These are phyloP conservation scores for Pseudomicrostroma phylloplanum DNA, from an alignment of 1,284 basidiomycete genomes.

Conservation along the genomic window DNA sequence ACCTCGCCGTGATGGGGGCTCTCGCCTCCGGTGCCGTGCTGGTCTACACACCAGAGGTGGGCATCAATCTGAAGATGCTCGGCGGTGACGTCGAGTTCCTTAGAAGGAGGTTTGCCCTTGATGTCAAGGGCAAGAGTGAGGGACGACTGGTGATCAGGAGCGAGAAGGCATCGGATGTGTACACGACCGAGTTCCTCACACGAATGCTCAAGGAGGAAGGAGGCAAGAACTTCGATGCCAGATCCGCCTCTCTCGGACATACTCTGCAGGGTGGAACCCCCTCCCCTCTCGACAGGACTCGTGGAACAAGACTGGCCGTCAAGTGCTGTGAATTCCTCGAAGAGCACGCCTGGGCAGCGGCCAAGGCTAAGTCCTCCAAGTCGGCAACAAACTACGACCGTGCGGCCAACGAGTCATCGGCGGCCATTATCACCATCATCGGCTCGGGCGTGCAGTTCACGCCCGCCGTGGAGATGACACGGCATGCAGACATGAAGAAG, in stretches of 20 bases:
- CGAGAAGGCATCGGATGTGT: constrained; percentile 79
- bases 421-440: constrained; percentile 86
- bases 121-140: constrained; percentile 81
- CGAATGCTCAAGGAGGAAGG: constrained; percentile 94
- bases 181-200: constrained; percentile 84
- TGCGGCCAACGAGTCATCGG: constrained; percentile 56
- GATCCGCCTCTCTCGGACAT: constrained; percentile 87
- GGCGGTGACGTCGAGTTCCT: constrained; percentile 82
- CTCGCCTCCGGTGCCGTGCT: constrained; percentile 86
- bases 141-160: constrained; percentile 81
- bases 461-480: constrained; percentile 72
- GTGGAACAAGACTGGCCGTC: constrained; percentile 80
- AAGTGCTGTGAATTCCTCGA: constrained; percentile 94
- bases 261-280: constrained; percentile 92
- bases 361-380: constrained; percentile 15
- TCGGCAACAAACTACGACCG: constrained; percentile 11
- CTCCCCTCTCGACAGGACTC: constrained; percentile 84
- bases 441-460: constrained; percentile 73
- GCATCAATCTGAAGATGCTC: constrained; percentile 75
- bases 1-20: constrained; percentile 88
- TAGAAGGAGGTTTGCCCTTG: constrained; percentile 75
- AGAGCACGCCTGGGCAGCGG: constrained; percentile 17
- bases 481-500: constrained; percentile 82
- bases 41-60: constrained; percentile 88
- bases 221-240: constrained; percentile 80